Evolutionary conservation across 2,329 filamentous ascomycete genomes (phyloP), one percentile per base, ranked within the genome.

Genomic region (Lasiodiplodia sp.): DNA sequence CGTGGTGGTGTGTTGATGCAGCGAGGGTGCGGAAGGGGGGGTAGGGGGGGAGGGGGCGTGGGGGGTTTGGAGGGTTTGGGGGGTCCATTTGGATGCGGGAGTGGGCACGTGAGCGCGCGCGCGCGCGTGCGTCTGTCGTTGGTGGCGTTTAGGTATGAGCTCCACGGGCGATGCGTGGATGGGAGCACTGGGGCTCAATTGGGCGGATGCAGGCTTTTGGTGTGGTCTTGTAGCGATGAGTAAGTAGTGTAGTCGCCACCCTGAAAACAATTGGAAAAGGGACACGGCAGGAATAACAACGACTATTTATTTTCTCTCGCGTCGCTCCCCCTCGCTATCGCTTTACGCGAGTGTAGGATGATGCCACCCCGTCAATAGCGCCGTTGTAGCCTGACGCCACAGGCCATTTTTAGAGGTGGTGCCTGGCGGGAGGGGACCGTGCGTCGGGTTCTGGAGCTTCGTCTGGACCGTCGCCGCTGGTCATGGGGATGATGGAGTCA

Each of bases 21-120:
- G 40, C 16, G 40, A 49, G 23, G 25, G 16, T 8, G 58, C 12
- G 58, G 58, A 49, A 51, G 40, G 40, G 40, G 16, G 56, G 31
- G 56, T 47, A 31, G 56, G 56, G 18, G 25, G 58, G 28, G 37
- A 63, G 58, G 28, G 23, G 21, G 23, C 28, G 25, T 14, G 58
- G 16, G 38, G 38, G 37, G 38, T 60, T 60, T 47, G n/a, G 38
- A n/a, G n/a, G n/a, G n/a, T n/a, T n/a, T n/a, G n/a, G n/a, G 56
- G n/a, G 25, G 16, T 31, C 8, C 31, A 31, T 31, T 31, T 31
- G 4, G 5, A 1, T 28, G 4, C 28, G 28, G 28, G 28, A 28
- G 4, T n/a, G n/a, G n/a, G n/a, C 28, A 28, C 28, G 28, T 28
- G 28, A 28, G 4, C 4, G 28, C 28, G 28, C 28, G 28, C 28